A percentile compares a stretch with the other conserved stretches of the same genome.
These are phyloP conservation scores for Wickerhamiella sergipiensis DNA, from an alignment of 805 yeast species.

Conservation along the genomic window DNA sequence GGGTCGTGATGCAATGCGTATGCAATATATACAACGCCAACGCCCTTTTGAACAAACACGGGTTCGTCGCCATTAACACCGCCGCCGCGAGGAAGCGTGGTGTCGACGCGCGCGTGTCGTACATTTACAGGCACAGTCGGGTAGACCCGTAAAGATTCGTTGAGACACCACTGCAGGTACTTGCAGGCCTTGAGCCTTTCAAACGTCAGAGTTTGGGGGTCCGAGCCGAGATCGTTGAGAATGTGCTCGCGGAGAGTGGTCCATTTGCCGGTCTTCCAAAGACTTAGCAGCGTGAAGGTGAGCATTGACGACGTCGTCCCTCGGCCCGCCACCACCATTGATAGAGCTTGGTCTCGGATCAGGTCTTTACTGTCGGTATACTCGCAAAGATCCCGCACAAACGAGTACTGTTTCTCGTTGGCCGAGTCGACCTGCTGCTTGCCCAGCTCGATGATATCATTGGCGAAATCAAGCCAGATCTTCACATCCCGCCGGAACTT, in stretches of 20 bases:
- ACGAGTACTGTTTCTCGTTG: conserved; percentile 10
- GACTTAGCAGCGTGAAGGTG: conserved; percentile 28
- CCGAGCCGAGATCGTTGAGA: conserved; percentile 3
- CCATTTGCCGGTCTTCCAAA: conserved; percentile 21
- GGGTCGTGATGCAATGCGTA: conserved; percentile 28
- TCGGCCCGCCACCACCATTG: conserved; percentile 33
- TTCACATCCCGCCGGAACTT: conserved; percentile 24
- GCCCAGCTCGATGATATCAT: conserved; percentile 29
- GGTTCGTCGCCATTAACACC: conserved; percentile 26
- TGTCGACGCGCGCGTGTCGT: conserved; percentile 28
- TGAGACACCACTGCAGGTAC: conserved; percentile 29
- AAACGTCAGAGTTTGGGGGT: conserved; percentile 18
- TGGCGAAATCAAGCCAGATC: conserved; percentile 25
- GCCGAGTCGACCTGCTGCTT: conserved; percentile 13
- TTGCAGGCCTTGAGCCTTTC: conserved; percentile 30
- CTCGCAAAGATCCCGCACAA: conserved; percentile 13
- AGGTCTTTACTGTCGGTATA: conserved; percentile 22
- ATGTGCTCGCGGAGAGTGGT: conserved; percentile 18
- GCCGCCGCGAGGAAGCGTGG: conserved; percentile 34
- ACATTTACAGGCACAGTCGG: conserved; percentile 34
- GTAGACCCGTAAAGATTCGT: conserved; percentile 32
- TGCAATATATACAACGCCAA: conserved; percentile 23
- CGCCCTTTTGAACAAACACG: conserved; percentile 29
- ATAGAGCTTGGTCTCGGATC: conserved; percentile 32
- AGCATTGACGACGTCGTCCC: conserved; percentile 34